Base-by-base conservation (phyloP, 805 yeast species). In the Hanseniaspora occidentalis region DNA sequence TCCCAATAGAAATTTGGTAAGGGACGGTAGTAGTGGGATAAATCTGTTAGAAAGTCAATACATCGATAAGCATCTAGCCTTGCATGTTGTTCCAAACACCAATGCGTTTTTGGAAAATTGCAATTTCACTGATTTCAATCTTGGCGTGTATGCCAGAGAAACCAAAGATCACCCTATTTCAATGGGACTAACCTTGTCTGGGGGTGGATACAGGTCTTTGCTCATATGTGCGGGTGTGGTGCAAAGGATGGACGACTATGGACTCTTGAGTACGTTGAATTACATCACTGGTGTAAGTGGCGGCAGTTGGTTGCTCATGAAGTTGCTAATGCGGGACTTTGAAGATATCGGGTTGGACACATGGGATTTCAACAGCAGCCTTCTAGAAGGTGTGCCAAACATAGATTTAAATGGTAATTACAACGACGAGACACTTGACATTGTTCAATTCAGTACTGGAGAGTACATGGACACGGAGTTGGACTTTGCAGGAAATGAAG, bases 211-310 rank as follows among this genome's bases (percentile, higher is more conserved):
- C 43, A 48, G 63, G 34, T 65, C 69, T 0, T 51, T 63, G 56
- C 47, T 57, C 11, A 56, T 48, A 1, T 64, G 58, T 4, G 60
- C 55, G 5, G 61, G 61, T 2, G 50, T 62, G 39, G 45, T 60
- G 3, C 36, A 43, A 19, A 50, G 49, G 29, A 51, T 56, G 58
- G 42, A 53, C 2, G 39, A 45, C 6, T 38, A 39, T 18, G 80
- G 80, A 0, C 41, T 79, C 9, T 55, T 73, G 17, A 83, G 78
- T 48, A 59, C 72, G 6, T 44, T 75, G 0, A 60, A 70, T 13
- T 79, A 79, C 51, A 61, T 79, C 9, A 69, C 75, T 0, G 85
- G 85, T 1, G 67, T 77, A 1, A 77, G 84, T 2, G 86, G 86
- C 1, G 88, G 86, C 1, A 70, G 79, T 36, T 79, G 88, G 86